Evolutionary conservation across 305 asterid genomes (phyloP).

Genomic region (Caryopteris hybrid): DNA sequence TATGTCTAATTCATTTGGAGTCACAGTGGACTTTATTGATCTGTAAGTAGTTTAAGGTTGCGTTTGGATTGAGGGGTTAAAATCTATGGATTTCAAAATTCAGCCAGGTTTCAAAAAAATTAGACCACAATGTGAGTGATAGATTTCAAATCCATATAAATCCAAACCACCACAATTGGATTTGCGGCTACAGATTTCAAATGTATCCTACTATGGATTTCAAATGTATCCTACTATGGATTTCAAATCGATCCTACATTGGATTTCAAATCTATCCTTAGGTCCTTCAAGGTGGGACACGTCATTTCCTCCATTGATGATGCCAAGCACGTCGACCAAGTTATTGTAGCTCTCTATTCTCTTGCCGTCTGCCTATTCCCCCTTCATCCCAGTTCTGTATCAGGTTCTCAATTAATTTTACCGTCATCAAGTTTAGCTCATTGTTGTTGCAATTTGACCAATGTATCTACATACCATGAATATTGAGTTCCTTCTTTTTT

Average conservation of each 20-base stretch:
- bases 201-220: no score
- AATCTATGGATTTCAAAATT: no score
- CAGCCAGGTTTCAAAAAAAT: no score
- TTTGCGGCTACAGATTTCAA: no score
- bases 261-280: no score
- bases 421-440: background rate
- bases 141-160: background rate
- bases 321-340: slow-evolving; percentile 65
- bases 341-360: slow-evolving; percentile 64
- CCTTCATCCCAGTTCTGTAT: slow-evolving; percentile 33
- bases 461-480: background rate
- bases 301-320: slow-evolving; percentile 47
- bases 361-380: slow-evolving; percentile 69
- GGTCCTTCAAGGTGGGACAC: slow-evolving; percentile 56
- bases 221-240: no score
- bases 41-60: slow-evolving; percentile 16
- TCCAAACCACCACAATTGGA: no score
- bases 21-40: slow-evolving; percentile 78
- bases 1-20: slow-evolving; percentile 92
- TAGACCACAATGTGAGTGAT: no score
- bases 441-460: background rate
- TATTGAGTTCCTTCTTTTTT: background rate
- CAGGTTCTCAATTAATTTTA: slow-evolving; percentile 35
- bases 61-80: no score
- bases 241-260: no score